Percentiles rank a stretch among this genome's conserved stretches.
Evolutionary conservation across 1,284 basidiomycete species (phyloP).

Genomic region (Melampsora americana): DNA sequence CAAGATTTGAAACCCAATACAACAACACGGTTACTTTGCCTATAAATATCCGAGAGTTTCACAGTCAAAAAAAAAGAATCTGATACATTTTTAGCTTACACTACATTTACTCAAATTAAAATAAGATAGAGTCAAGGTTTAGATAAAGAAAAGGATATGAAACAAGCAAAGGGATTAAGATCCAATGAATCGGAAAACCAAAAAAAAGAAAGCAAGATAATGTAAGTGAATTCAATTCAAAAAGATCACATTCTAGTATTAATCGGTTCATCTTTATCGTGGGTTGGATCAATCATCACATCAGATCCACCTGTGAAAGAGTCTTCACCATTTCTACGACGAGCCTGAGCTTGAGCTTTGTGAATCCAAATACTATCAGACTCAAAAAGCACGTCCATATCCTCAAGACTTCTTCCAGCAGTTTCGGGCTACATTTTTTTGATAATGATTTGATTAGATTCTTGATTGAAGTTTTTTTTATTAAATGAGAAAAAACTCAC

Average conservation of each 20-base stretch:
- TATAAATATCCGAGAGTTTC: no score
- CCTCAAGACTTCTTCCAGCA: constrained; percentile 68
- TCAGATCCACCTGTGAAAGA: background rate
- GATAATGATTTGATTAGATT: background rate
- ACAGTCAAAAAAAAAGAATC: no score
- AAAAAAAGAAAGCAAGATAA: no score
- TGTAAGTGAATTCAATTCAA: no score
- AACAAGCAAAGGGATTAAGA: background rate
- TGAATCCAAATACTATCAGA: constrained; percentile 56
- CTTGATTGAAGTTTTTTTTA: background rate
- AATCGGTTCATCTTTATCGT: constrained; percentile 4
- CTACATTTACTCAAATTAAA: no score
- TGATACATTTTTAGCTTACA: no score
- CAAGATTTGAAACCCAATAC: no score
- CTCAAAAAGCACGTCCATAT: constrained; percentile 78
- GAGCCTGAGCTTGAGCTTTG: background rate
- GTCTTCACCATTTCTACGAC: background rate
- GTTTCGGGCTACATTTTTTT: constrained; percentile 64
- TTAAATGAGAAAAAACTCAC: background rate
- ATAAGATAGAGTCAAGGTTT: no score
- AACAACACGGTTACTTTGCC: no score
- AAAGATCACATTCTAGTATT: no score
- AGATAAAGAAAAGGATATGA: background rate
- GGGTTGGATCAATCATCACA: background rate
- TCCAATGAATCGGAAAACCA: no score